phyloP scores from a whole-genome alignment of 306 rosid species.

The Citrullus mucosospermus region DNA sequence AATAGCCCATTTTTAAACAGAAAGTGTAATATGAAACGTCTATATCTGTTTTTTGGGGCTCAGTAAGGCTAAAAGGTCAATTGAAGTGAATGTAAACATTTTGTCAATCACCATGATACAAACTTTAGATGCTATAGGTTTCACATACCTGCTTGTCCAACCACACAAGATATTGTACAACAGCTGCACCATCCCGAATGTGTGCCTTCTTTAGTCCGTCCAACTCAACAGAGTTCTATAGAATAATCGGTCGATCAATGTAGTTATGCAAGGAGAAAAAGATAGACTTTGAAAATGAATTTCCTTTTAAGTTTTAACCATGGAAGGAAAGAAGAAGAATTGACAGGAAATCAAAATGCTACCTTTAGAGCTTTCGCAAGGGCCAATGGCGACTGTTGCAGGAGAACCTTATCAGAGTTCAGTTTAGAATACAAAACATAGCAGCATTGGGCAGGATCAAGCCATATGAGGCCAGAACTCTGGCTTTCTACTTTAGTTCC shows the following conservation, averaged over 20 bases:
- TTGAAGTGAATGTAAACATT: background rate
- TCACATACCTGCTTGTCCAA: constrained; percentile 63
- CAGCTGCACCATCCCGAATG: constrained; percentile 92
- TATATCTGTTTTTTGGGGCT: background rate
- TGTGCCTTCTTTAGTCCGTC: constrained; percentile 77
- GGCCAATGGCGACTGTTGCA: constrained; percentile 93
- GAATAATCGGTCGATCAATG: constrained; percentile 10
- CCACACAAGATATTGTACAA: constrained; percentile 94
- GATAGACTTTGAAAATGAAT: background rate
- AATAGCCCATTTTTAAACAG: background rate
- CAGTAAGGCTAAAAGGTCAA: background rate
- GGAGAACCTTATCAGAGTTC: constrained; percentile 42
- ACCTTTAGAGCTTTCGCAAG: constrained; percentile 98
- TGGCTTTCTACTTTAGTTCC: constrained; percentile 31
- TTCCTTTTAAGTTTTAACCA: background rate
- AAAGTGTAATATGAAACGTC: constrained; percentile 3
- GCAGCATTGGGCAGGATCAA: constrained; percentile 82
- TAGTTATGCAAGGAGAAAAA: background rate
- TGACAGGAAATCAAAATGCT: background rate
- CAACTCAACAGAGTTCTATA: constrained; percentile 77
- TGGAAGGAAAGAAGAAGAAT: background rate
- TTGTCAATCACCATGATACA: background rate
- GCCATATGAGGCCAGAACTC: constrained; percentile 50
- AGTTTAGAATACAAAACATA: constrained; percentile 67
- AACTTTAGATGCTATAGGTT: background rate